Conservation (phyloP, 345 rosid species). For the Acer saccharum region DNA sequence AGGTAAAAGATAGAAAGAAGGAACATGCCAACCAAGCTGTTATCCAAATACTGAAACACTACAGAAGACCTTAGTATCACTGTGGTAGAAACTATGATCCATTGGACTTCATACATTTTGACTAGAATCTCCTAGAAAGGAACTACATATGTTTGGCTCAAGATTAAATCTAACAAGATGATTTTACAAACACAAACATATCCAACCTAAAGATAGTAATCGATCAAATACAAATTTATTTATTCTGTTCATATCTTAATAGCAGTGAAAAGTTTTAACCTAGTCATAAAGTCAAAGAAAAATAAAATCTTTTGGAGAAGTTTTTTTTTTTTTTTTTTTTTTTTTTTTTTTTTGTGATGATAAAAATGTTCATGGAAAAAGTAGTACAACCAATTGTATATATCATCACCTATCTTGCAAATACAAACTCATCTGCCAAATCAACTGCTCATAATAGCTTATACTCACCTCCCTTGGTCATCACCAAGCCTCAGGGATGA, state of each 20-base stretch:
- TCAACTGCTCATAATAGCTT: neutral
- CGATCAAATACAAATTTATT: neutral
- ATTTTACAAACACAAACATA: neutral
- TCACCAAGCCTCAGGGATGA: slow-evolving; percentile 95
- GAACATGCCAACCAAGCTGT: neutral
- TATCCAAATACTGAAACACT: neutral
- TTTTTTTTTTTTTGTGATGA: neutral
- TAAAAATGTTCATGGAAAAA: neutral
- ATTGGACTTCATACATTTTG: neutral
- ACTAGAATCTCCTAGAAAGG: neutral
- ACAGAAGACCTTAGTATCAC: neutral
- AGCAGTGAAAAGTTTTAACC: neutral
- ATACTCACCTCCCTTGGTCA: slow-evolving; percentile 85
- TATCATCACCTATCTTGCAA: neutral
- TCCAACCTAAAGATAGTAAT: neutral
- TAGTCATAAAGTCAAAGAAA: neutral
- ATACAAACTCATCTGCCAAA: neutral
- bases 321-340: too few relatives aligned
- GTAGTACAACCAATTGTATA: neutral
- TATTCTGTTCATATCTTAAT: neutral
- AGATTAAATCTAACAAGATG: neutral
- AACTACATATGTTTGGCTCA: neutral
- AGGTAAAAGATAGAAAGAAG: neutral
- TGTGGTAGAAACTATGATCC: neutral
- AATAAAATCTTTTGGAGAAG: neutral